Base-by-base conservation (phyloP, 495 filamentous ascomycete species). In the Aspergillus sclerotioniger region DNA sequence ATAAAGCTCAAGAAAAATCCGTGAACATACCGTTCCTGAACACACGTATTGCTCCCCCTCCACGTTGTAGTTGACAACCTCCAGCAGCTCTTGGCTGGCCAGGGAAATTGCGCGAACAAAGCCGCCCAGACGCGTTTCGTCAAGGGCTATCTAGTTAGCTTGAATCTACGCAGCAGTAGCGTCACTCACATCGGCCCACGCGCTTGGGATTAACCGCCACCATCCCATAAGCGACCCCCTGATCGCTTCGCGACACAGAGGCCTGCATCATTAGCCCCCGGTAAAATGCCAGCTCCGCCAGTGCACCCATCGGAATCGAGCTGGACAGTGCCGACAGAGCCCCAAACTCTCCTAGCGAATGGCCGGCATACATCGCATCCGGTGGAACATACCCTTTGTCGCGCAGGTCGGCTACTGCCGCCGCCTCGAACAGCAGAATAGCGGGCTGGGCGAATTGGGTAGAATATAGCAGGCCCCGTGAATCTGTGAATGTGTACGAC, bases 401-500 rank as follows among this genome's bases (percentile, higher is more conserved):
- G 4, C 56, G 61, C 63, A 76, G 45, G 28, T 76, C 71, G 15
- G 59, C 66, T 45, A 71, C 71, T 6, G 51, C 53, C 6, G 75
- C 75, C 13, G 63, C 62, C 48, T 79, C 69, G 58, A 75, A 67
- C 6, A 79, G 28, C 3, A 67, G 58, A 1, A 79, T 59, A 0
- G 73, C 68, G 4, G 76, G 74, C 51, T 79, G 76, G 2, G 76
- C 66, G 46, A 79, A 79, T 53, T 77, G 70, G 0, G 76, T 78
- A 1, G 67, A 59, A 33, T 64, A 75, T 6, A 79, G 59, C 10
- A 79, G 53, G 1, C 76, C 76, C 13, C 39, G 44, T 1, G 69
- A 59, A 17, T 67, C 54, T 0, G 20, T 51, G 56, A 71, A 78
- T 0, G 74, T 76, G 54, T 75, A 72, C 0, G 66, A 74, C 10